Percentiles rank a stretch among this genome's conserved stretches.
phyloP scores from a whole-genome alignment of 352 stramenopile species.

The Thalassiosira exigua region DNA sequence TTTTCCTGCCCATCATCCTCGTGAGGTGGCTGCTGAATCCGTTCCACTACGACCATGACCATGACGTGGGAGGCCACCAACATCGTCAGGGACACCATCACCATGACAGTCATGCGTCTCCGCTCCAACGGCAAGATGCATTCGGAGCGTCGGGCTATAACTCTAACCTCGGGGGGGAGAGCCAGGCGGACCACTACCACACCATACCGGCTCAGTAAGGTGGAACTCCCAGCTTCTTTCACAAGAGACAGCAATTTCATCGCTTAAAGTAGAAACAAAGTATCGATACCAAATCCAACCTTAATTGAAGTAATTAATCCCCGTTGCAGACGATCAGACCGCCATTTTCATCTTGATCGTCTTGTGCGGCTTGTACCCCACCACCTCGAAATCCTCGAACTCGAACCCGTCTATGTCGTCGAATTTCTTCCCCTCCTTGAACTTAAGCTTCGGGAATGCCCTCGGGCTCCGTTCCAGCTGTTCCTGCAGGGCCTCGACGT shows the following conservation, averaged over 20 bases:
- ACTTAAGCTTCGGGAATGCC: conserved; percentile 93
- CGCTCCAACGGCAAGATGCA: conserved; percentile 25
- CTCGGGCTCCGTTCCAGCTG: conserved; percentile 93
- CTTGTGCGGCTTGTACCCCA: conserved; percentile 95
- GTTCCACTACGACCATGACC: background rate
- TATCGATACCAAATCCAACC: background rate
- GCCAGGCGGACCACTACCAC: background rate
- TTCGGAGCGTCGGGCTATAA: conserved; percentile 14
- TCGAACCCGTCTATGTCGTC: conserved; percentile 94
- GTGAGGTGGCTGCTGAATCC: conserved; percentile 30
- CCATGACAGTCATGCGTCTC: conserved; percentile 7
- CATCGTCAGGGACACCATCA: conserved; percentile 18
- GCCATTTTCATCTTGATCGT: conserved; percentile 99
- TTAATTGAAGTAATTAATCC: background rate
- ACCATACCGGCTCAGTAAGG: no score
- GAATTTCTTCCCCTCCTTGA: conserved; percentile 89
- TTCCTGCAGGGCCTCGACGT: conserved; percentile 96
- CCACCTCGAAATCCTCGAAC: conserved; percentile 95
- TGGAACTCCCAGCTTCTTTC: no score
- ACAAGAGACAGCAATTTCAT: conserved; percentile 2
- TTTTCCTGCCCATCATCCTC: conserved; percentile 30
- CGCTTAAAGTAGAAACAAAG: conserved; percentile 5
- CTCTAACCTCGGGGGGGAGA: background rate
- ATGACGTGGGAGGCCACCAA: conserved; percentile 4
- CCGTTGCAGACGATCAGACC: conserved; percentile 65